phyloP scores from a whole-genome alignment of 441 rosid genomes.

The Gossypium aridum region DNA sequence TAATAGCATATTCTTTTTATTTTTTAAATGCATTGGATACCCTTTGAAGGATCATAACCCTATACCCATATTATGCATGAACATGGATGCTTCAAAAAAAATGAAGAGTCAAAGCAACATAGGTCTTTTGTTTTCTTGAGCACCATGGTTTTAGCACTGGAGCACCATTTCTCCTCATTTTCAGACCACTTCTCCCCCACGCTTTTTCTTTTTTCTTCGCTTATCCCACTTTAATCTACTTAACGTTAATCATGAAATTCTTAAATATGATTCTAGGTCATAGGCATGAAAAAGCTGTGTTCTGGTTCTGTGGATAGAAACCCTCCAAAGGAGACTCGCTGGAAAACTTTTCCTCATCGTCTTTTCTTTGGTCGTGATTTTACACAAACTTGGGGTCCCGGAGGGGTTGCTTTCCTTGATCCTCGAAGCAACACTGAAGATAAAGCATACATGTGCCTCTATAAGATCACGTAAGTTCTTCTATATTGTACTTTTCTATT shows the following conservation, averaged over 20 bases:
- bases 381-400: slow-evolving; percentile 62
- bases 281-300: slow-evolving; percentile 65
- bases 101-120: background rate
- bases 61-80: background rate
- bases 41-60: background rate
- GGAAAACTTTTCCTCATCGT: slow-evolving; percentile 67
- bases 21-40: too few species aligned
- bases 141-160: background rate
- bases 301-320: slow-evolving; percentile 69
- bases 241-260: background rate
- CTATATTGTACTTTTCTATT: slow-evolving; percentile 8
- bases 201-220: background rate
- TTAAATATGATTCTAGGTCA: slow-evolving; percentile 38
- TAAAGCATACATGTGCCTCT: slow-evolving; percentile 51
- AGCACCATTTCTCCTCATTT: too few species aligned
- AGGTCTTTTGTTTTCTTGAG: slow-evolving; percentile 1
- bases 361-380: slow-evolving; percentile 76
- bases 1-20: background rate
- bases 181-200: background rate
- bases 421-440: slow-evolving; percentile 42
- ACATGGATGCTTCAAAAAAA: background rate
- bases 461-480: slow-evolving; percentile 70
- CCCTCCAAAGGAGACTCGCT: slow-evolving; percentile 62
- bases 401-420: slow-evolving; percentile 83
- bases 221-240: background rate